phyloP scores from a whole-genome alignment of 371 early-diverging fungal genomes.

The Batkoa obscura region DNA sequence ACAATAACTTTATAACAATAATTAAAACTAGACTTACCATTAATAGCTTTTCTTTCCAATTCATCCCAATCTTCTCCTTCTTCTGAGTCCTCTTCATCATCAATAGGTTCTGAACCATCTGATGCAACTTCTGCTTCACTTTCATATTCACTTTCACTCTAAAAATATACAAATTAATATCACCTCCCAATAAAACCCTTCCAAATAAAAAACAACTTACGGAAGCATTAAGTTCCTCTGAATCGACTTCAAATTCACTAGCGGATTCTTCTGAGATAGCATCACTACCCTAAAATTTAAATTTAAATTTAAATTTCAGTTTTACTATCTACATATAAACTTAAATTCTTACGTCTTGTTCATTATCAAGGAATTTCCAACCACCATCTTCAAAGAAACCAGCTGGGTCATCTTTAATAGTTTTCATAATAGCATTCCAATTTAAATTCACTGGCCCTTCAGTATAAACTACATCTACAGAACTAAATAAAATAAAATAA shows the following conservation, averaged over 20 bases:
- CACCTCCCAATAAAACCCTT: background rate
- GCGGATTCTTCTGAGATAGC: constrained; percentile 14
- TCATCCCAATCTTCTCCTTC: constrained; percentile 54
- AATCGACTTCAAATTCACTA: constrained; percentile 30
- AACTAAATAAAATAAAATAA: too few relatives aligned
- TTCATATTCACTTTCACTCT: constrained; percentile 38
- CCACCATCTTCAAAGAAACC: constrained; percentile 94
- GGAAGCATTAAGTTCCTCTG: constrained; percentile 22
- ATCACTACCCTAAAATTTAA: constrained; percentile 1
- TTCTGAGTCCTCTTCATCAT: constrained; percentile 9
- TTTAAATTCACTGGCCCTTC: constrained; percentile 96
- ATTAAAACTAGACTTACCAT: constrained; percentile 22
- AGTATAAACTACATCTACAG: constrained; percentile 86
- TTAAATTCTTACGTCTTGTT: constrained; percentile 28
- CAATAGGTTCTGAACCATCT: constrained; percentile 2
- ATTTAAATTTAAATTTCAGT: too few relatives aligned
- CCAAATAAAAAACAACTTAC: constrained; percentile 8
- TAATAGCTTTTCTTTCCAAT: constrained; percentile 53
- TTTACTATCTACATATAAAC: background rate
- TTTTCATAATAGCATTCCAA: constrained; percentile 98
- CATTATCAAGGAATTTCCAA: constrained; percentile 80
- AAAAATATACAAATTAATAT: constrained; percentile 8
- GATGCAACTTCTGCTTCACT: background rate
- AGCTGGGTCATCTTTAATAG: constrained; percentile 88
- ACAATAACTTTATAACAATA: too few relatives aligned